Conservation (phyloP, 2,329 filamentous ascomycete species). For the Westerdykella sp. region DNA sequence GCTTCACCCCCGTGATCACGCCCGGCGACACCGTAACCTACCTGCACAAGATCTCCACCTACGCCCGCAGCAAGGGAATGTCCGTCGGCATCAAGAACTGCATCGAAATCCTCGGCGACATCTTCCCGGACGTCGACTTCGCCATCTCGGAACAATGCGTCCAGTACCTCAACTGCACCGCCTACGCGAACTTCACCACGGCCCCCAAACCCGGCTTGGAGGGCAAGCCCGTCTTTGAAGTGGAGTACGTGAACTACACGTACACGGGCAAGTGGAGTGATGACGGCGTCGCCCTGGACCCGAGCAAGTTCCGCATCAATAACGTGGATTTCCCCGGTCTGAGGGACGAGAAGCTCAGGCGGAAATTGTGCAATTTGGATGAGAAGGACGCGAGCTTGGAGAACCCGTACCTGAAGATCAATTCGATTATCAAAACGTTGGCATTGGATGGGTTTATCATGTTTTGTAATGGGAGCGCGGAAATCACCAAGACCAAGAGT, state of each 20-base stretch:
- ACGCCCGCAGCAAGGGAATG: constrained; percentile 14
- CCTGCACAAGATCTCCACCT: constrained; percentile 13
- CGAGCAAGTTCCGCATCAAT: constrained; percentile 8
- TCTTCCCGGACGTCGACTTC: constrained; percentile 20
- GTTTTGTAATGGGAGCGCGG: constrained; percentile 17
- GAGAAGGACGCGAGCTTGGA: constrained; percentile 11
- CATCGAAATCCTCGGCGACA: constrained; percentile 19
- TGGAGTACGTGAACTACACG: constrained; percentile 20
- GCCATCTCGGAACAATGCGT: constrained; percentile 22
- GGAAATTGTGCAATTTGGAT: constrained; percentile 18
- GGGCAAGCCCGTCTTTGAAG: constrained; percentile 20
- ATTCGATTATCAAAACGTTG: constrained; percentile 18
- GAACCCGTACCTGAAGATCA: constrained; percentile 16
- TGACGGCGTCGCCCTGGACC: constrained; percentile 12
- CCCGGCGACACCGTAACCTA: constrained; percentile 15
- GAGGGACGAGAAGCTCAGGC: constrained; percentile 13
- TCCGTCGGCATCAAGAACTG: constrained; percentile 22
- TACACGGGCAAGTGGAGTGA: constrained; percentile 13
- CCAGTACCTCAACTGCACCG: constrained; percentile 16
- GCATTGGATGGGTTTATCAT: constrained; percentile 16
- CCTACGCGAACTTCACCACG: constrained; percentile 19
- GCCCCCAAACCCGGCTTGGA: constrained; percentile 8
- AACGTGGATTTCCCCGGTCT: constrained; percentile 16
- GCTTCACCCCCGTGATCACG: constrained; percentile 13
- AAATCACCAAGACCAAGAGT: constrained; percentile 15